phyloP scores from a whole-genome alignment of 2,329 filamentous ascomycete species.

The Penicillium sp. region DNA sequence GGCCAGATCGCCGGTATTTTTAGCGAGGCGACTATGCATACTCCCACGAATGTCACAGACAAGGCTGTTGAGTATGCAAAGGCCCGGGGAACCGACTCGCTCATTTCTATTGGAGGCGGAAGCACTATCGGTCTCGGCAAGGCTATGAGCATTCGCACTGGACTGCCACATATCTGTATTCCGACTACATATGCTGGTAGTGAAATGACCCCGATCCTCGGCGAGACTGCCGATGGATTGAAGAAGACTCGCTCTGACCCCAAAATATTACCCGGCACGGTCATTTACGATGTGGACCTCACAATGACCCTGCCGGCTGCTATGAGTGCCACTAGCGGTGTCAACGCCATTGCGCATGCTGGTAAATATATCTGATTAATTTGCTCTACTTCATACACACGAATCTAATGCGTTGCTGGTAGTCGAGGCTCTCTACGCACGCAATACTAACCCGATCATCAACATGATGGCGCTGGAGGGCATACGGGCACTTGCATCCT shows the following conservation, averaged over 20 bases:
- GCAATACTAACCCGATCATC: conserved; percentile 54
- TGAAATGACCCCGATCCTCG: conserved; percentile 58
- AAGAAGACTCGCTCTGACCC: conserved; percentile 53
- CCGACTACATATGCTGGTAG: conserved; percentile 56
- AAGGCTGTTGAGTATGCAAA: conserved; percentile 45
- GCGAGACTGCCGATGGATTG: conserved; percentile 51
- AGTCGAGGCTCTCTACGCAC: conserved; percentile 57
- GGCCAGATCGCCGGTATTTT: conserved; percentile 46
- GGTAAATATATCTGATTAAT: conserved; percentile 26
- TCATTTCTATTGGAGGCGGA: conserved; percentile 55
- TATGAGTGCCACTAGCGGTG: conserved; percentile 51
- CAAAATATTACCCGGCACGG: conserved; percentile 52
- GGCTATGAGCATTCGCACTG: conserved; percentile 47
- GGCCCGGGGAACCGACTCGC: conserved; percentile 43
- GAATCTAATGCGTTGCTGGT: not conserved
- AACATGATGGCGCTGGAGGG: conserved; percentile 52
- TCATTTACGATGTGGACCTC: conserved; percentile 58
- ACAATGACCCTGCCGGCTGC: conserved; percentile 50
- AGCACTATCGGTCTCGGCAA: conserved; percentile 57
- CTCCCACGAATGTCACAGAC: conserved; percentile 50
- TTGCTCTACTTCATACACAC: too few species aligned
- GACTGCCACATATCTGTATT: conserved; percentile 51
- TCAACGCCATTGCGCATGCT: conserved; percentile 59
- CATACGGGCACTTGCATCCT: conserved; percentile 44
- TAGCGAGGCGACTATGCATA: conserved; percentile 55